phyloP scores from a whole-genome alignment of 2,329 filamentous ascomycete species.

The Beauveria sp. region DNA sequence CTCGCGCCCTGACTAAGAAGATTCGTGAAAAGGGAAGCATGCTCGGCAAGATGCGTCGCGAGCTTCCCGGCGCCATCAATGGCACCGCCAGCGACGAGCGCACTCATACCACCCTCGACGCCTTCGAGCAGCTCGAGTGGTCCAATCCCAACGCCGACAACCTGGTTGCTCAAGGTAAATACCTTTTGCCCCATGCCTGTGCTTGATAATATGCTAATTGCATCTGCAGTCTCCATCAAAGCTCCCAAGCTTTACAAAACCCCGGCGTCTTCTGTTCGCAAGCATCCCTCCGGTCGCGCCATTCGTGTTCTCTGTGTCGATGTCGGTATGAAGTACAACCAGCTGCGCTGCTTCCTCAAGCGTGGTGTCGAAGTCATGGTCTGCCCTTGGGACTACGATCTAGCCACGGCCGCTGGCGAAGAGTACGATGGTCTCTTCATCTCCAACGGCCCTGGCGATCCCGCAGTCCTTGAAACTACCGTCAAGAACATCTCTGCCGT shows the following conservation, averaged over 20 bases:
- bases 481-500: constrained; percentile 71
- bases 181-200: constrained; percentile 10
- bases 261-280: constrained; percentile 60
- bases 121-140: constrained; percentile 82
- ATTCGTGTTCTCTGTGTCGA: constrained; percentile 89
- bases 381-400: constrained; percentile 94
- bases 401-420: constrained; percentile 65
- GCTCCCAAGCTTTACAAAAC: constrained; percentile 81
- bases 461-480: constrained; percentile 72
- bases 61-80: constrained; percentile 43
- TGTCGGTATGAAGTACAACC: constrained; percentile 97
- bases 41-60: constrained; percentile 80
- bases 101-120: constrained; percentile 22
- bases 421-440: constrained; percentile 96
- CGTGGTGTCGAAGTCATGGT: constrained; percentile 91
- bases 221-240: constrained; percentile 71
- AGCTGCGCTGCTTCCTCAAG: constrained; percentile 84
- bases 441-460: constrained; percentile 95
- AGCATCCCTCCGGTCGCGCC: constrained; percentile 80
- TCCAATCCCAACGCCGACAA: constrained; percentile 88
- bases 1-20: constrained; percentile 84
- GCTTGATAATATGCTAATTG: constrained; percentile 30
- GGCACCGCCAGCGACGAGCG: constrained; percentile 24
- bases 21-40: constrained; percentile 93
- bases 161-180: constrained; percentile 87